Base-by-base conservation (phyloP, 2,329 filamentous ascomycete species). In the Diaporthe vexans region DNA sequence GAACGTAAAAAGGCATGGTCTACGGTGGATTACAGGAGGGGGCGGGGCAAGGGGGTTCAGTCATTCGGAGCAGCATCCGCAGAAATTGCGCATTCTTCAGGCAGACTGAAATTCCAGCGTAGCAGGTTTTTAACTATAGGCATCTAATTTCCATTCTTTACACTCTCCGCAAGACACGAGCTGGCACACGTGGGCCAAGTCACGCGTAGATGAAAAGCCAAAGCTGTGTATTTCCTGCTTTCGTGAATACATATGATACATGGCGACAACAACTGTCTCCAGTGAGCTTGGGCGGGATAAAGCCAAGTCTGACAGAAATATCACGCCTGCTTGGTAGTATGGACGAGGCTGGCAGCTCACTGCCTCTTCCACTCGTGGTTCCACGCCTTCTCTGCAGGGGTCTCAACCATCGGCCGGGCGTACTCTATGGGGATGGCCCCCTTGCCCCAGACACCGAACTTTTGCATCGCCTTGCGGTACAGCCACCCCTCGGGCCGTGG, bases 371-470 rank as follows among this genome's bases (percentile, higher is more conserved):
- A 99, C 17, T 87, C 93, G 85, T 97, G 92, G 85, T 98, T 97
- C 95, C 96, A 99, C n/a, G 94, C 91, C 78, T 93, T 91, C 80
- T 88, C 89, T 0, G 88, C 87, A 9, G 96, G 96, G 67, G 91
- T 94, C 81, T 98, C 96, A 43, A 94, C 96, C 89, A 98, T 94
- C 76, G 91, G 87, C 77, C 94, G 87, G 37, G 94, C 94, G 87
- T 98, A 98, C 88, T 99, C 97, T 80, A 98, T 95, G 19, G 97
- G 97, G 73, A 98, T 89, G 74, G 92, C 91, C 69, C 92, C 88
- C 65, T 88, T 87, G 51, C 89, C 87, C 86, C 93, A 98, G 24
- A 97, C 87, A 9, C 94, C 94, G 84, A 93, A 94, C 91, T 98
- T 98, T 84, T 94, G 91, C 93, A 98, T 95, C 1, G 95, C 94